Evolutionary conservation across 176 grass and related monocot species (phyloP).

Genomic region (Musa itinerans): DNA sequence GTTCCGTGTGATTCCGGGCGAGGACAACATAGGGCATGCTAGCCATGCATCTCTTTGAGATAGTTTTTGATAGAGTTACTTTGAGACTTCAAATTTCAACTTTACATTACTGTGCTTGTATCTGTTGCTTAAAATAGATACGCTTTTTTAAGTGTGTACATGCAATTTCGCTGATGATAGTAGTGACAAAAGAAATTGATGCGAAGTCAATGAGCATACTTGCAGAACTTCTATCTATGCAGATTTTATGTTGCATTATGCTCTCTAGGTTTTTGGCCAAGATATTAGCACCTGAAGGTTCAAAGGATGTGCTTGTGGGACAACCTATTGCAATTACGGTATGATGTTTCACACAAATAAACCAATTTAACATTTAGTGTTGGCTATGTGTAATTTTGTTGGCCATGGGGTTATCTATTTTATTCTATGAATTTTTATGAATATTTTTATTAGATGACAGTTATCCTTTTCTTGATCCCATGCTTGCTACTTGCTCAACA

Average conservation of each 20-base stretch:
- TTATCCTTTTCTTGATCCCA: slow-evolving; percentile 5
- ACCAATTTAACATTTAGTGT: background rate
- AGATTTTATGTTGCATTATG: background rate
- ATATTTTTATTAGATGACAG: background rate
- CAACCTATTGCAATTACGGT: slow-evolving; percentile 86
- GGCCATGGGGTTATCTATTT: background rate
- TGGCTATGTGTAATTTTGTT: background rate
- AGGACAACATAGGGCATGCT: too few relatives aligned
- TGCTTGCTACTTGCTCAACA: background rate
- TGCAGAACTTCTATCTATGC: background rate
- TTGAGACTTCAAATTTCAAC: too few relatives aligned
- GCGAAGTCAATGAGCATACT: too few relatives aligned
- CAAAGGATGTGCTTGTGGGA: slow-evolving; percentile 88
- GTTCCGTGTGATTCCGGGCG: too few relatives aligned
- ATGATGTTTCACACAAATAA: slow-evolving; percentile 31
- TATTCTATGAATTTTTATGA: background rate
- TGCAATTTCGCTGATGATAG: too few relatives aligned
- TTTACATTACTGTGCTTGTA: too few relatives aligned
- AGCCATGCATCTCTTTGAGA: background rate
- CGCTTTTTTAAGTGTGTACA: too few relatives aligned
- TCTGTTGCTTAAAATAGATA: too few relatives aligned
- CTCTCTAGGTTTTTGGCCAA: slow-evolving; percentile 70
- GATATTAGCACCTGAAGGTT: slow-evolving; percentile 96
- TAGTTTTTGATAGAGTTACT: background rate
- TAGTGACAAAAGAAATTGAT: too few relatives aligned